Conservation (phyloP, 495 filamentous ascomycete genomes). For the Penicillium lagena region DNA sequence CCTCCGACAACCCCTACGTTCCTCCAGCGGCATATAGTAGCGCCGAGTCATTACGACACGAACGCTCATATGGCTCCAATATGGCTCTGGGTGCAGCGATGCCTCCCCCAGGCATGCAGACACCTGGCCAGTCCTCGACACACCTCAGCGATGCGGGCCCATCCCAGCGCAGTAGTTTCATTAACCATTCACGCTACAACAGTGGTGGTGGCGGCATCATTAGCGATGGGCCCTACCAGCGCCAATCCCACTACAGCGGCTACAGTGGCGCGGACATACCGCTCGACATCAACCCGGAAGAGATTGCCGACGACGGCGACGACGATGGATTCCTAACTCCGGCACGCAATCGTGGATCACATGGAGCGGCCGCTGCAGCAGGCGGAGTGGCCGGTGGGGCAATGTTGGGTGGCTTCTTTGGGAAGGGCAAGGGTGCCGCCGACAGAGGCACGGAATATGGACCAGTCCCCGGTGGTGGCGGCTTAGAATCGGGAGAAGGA, state of each 20-base stretch:
- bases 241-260: conserved; percentile 53
- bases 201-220: conserved; percentile 29
- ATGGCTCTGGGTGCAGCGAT: conserved; percentile 27
- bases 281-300: conserved; percentile 64
- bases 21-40: conserved; percentile 22
- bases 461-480: conserved; percentile 44
- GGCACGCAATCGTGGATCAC: conserved; percentile 27
- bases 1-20: conserved; percentile 40
- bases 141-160: conserved; percentile 16
- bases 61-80: conserved; percentile 34
- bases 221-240: conserved; percentile 51
- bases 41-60: conserved; percentile 20
- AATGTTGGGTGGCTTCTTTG: conserved; percentile 34
- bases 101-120: conserved; percentile 30
- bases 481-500: conserved; percentile 10
- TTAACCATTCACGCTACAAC: conserved; percentile 23
- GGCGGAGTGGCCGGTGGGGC: conserved; percentile 53
- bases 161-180: conserved; percentile 20
- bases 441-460: conserved; percentile 32
- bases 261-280: conserved; percentile 28
- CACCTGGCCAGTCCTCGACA: conserved; percentile 25
- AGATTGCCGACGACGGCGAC: conserved; percentile 80
- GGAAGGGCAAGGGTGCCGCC: conserved; percentile 32
- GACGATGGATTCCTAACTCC: conserved; percentile 53
- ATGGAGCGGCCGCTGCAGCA: conserved; percentile 40